Conservation (phyloP, 2,329 filamentous ascomycete species). For the Stachybotrys elegans region DNA sequence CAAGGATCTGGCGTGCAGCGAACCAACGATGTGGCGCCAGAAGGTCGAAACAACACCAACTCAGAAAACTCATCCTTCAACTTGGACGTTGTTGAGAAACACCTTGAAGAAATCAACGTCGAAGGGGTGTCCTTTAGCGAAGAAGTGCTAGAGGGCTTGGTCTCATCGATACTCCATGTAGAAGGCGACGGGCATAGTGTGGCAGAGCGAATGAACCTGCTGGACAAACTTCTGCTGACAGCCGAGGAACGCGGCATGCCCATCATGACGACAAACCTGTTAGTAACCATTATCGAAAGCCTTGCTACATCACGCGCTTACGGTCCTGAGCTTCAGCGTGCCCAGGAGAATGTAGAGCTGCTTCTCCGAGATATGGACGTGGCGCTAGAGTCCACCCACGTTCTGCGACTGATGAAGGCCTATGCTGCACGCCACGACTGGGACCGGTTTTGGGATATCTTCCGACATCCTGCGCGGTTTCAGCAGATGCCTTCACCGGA, state of each 20-base stretch:
- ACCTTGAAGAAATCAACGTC: constrained; percentile 7
- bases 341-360: constrained; percentile 39
- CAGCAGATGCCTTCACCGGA: constrained; percentile 39
- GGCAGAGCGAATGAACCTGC: constrained; percentile 28
- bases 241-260: constrained; percentile 40
- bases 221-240: constrained; percentile 37
- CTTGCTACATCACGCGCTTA: constrained; percentile 26
- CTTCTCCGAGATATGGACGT: constrained; percentile 33
- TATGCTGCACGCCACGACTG: constrained; percentile 46
- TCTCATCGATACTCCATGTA: constrained; percentile 31
- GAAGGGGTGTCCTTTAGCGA: constrained; percentile 29
- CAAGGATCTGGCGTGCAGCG: not conserved
- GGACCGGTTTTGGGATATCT: constrained; percentile 55
- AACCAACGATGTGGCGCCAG: not conserved
- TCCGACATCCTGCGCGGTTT: constrained; percentile 49
- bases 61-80: constrained; percentile 6
- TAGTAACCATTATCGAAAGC: constrained; percentile 41
- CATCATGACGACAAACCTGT: constrained; percentile 39
- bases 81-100: not conserved
- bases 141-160: constrained; percentile 28
- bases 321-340: constrained; percentile 26
- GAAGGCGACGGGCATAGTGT: constrained; percentile 15
- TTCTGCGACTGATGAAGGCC: constrained; percentile 37
- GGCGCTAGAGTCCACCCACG: constrained; percentile 32
- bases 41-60: not conserved